Conservation (phyloP, 345 rosid species). For the Odontarrhena argentea region DNA sequence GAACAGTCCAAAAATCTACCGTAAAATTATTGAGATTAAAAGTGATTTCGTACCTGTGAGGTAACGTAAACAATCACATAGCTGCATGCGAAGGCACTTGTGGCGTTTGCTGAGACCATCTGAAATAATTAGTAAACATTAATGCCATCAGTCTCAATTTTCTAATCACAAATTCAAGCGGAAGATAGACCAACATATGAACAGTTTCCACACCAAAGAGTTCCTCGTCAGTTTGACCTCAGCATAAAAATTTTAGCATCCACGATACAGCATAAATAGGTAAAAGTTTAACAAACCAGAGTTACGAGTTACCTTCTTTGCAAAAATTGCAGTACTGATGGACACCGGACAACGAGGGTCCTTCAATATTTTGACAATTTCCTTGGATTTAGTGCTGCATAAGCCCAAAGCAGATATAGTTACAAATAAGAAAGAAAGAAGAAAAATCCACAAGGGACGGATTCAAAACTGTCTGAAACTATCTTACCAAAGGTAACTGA, state of each 20-base stretch:
- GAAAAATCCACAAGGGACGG: constrained; percentile 12
- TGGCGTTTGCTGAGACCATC: constrained; percentile 68
- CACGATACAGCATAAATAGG: constrained; percentile 10
- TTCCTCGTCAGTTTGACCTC: constrained; percentile 2
- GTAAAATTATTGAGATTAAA: not conserved
- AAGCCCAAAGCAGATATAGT: constrained; percentile 12
- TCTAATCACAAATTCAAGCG: not conserved
- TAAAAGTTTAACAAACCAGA: constrained; percentile 10
- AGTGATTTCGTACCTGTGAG: constrained; percentile 61
- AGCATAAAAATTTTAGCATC: constrained; percentile 22
- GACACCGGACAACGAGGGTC: constrained; percentile 77
- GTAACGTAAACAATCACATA: constrained; percentile 70
- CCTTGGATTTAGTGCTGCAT: constrained; percentile 73
- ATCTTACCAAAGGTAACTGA: not conserved
- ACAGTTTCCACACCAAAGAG: constrained; percentile 4
- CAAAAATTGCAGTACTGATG: constrained; percentile 70
- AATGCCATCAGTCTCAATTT: constrained; percentile 3
- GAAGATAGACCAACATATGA: constrained; percentile 15
- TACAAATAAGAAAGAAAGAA: constrained; percentile 2
- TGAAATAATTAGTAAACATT: constrained; percentile 40
- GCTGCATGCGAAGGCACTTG: constrained; percentile 60
- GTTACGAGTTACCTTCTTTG: constrained; percentile 66
- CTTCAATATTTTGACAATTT: constrained; percentile 65
- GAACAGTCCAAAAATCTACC: not conserved
- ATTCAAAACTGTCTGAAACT: not conserved